Conservation (phyloP, 2,329 filamentous ascomycete genomes). For the Talaromyces sp. region DNA sequence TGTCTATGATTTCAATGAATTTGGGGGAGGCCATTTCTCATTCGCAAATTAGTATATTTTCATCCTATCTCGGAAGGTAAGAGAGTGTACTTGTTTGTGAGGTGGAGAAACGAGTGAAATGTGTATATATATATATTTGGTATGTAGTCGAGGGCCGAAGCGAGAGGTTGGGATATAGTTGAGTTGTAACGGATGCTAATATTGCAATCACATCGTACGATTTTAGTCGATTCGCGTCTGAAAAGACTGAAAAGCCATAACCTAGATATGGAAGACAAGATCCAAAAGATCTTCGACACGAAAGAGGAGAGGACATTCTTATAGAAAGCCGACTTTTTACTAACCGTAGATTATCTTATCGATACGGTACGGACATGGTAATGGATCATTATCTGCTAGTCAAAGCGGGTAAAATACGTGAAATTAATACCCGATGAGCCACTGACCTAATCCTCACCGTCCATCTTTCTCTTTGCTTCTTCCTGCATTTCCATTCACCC, state of each 20-base stretch:
- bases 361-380: not conserved
- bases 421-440: not conserved
- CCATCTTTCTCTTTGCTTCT: not conserved
- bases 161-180: not conserved
- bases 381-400: not conserved
- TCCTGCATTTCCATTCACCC: not conserved
- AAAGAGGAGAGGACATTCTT: not conserved
- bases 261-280: not conserved
- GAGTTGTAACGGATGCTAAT: not conserved
- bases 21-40: conserved; percentile 32
- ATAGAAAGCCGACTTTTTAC: not conserved
- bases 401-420: not conserved
- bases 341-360: not conserved
- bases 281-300: not conserved
- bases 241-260: not conserved
- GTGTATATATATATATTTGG: no score
- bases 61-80: not conserved
- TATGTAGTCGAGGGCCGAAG: conserved; percentile 7
- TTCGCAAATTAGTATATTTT: not conserved
- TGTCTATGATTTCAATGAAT: conserved; percentile 39
- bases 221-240: not conserved
- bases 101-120: not conserved
- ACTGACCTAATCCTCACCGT: not conserved
- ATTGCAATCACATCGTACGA: not conserved
- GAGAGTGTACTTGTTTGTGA: not conserved